phyloP scores from a whole-genome alignment of 352 stramenopile genomes.

The Phytopythium boreale region DNA sequence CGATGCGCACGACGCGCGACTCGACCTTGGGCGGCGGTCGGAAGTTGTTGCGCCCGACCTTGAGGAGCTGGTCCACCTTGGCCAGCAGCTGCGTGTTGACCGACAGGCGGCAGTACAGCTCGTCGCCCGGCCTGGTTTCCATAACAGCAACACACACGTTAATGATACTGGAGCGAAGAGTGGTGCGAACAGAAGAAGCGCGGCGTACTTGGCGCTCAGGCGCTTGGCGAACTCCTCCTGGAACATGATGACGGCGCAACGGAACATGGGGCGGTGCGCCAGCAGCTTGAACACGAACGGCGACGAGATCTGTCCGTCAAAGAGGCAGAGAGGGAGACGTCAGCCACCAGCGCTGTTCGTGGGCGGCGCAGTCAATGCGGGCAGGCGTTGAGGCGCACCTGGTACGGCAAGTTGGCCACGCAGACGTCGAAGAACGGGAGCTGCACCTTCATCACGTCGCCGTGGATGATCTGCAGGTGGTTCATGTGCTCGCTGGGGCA shows the following conservation, averaged over 20 bases:
- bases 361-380: background rate
- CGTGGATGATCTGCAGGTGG: constrained; percentile 98
- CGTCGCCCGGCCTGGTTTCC: constrained; percentile 94
- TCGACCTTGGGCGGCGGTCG: constrained; percentile 97
- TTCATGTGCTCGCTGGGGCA: constrained; percentile 73
- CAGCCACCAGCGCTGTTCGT: background rate
- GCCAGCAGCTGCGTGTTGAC: constrained; percentile 99
- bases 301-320: constrained; percentile 91
- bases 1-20: constrained; percentile 96
- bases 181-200: background rate
- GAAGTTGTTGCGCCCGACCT: constrained; percentile 99
- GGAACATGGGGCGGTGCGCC: constrained; percentile 96
- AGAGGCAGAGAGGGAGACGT: background rate
- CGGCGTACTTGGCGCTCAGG: constrained; percentile 91
- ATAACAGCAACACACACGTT: too few relatives aligned
- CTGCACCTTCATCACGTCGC: constrained; percentile 98
- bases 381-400: constrained; percentile 37
- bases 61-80: constrained; percentile 98
- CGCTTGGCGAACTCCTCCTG: constrained; percentile 99
- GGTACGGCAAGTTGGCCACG: constrained; percentile 99
- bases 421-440: constrained; percentile 99
- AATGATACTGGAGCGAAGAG: constrained; percentile 5
- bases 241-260: constrained; percentile 99
- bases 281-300: constrained; percentile 99
- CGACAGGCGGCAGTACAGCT: constrained; percentile 97